Evolutionary conservation across 192 early-diverging fungal species (phyloP).

Genomic region (Linnemannia hyalina): DNA sequence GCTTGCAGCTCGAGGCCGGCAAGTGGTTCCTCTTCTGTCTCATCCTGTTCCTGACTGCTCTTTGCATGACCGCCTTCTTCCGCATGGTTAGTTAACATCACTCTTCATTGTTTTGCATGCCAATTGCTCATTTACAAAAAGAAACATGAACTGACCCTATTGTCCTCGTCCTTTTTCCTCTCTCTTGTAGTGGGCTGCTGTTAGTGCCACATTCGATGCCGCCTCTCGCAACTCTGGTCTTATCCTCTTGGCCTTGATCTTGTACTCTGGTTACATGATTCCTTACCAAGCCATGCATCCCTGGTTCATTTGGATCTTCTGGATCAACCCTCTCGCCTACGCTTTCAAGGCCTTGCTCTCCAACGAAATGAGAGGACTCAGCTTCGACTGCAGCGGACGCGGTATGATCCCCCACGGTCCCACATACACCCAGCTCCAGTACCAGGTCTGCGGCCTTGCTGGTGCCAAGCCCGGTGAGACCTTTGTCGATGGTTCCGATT

Average conservation of each 20-base stretch:
- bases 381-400: conserved; percentile 53
- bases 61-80: conserved; percentile 73
- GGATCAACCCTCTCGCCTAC: conserved; percentile 75
- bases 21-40: conserved; percentile 74
- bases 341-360: conserved; percentile 70
- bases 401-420: conserved; percentile 49
- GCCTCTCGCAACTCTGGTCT: conserved; percentile 69
- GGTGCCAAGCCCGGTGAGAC: conserved; percentile 70
- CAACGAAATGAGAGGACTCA: conserved; percentile 73
- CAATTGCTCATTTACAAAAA: no score
- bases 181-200: conserved; percentile 54
- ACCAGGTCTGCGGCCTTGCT: conserved; percentile 71
- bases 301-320: conserved; percentile 73
- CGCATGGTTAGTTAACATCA: conserved; percentile 49
- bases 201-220: conserved; percentile 63
- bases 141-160: no score
- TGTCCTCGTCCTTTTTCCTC: no score
- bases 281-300: conserved; percentile 71
- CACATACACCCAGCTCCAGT: conserved; percentile 52
- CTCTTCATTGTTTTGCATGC: no score
- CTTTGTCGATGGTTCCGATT: conserved; percentile 73
- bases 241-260: conserved; percentile 63
- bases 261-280: conserved; percentile 76
- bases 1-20: conserved; percentile 62
- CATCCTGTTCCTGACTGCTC: conserved; percentile 65